Base-by-base conservation (phyloP, 106 monocot species). In the Dactylorhiza incarnata region DNA sequence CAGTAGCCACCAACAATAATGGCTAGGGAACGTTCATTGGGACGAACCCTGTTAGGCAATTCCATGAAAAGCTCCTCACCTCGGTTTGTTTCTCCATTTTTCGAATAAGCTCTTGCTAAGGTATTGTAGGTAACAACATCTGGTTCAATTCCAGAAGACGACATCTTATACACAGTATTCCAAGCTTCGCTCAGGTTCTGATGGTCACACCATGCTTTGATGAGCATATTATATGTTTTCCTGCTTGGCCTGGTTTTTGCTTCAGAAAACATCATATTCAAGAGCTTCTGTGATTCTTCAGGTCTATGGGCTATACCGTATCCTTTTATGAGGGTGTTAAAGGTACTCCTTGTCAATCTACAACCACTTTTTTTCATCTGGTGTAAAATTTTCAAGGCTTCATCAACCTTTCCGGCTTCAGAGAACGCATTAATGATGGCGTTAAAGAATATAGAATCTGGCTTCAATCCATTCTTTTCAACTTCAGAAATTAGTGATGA, bases 121-220 rank as follows among this genome's bases (percentile, higher is more conserved):
- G 95, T 95, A 61, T 95, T 95, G 72, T 90, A 95, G 3, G 95
- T 92, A 51, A 95, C 88, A 59, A 92, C 82, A 75, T 95, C 95
- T 29, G 95, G 95, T 56, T 66, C 52, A 7, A 88, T 66, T 12
- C 90, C 88, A 82, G 72, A 78, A 65, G 79, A 79, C 53, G 77
- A 68, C 92, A 95, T 92, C 78, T 85, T 87, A 59, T 76, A 26
- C 44, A 95, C 68, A 4, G 75, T 75, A 69, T 92, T 87, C 95
- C 95, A 92, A 67, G 90, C 95, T 88, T 92, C 88, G 12, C 51
- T 77, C 13, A 92, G 74, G 50, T 87, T 92, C 73, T 85, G 22
- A 77, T 82, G 68, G 76, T 90, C 92, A 70, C 92, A 90, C 92
- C 92, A 92, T 43, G 90, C 92, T 83, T 90, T 92, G 73, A 95